Evolutionary conservation across 1,284 basidiomycete species (phyloP).

Genomic region (Apiotrichum gamsii): DNA sequence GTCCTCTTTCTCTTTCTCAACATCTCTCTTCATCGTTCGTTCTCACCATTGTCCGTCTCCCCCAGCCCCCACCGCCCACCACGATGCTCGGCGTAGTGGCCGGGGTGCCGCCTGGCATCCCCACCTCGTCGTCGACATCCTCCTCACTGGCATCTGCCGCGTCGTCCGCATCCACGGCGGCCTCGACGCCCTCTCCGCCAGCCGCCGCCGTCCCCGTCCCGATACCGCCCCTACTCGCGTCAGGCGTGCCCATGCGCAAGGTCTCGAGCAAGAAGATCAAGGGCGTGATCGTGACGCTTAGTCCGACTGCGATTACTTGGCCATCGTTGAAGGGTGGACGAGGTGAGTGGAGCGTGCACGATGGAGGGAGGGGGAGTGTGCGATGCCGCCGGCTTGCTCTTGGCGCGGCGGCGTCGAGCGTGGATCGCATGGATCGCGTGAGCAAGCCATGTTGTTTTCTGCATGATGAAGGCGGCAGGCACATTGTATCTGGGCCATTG

Average conservation of each 20-base stretch:
- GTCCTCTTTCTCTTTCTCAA: too few species aligned
- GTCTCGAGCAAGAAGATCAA: slow-evolving; percentile 79
- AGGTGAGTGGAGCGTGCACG: too few species aligned
- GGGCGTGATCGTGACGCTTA: slow-evolving; percentile 64
- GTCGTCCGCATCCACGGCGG: neutral
- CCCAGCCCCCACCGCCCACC: neutral
- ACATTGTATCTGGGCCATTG: too few species aligned
- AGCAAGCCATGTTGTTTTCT: too few species aligned
- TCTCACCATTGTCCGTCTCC: neutral
- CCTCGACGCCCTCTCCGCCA: neutral
- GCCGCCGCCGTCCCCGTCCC: neutral
- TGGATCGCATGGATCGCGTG: too few species aligned
- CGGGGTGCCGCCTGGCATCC: neutral
- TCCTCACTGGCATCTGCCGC: neutral
- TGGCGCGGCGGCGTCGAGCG: too few species aligned
- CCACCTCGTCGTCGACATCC: neutral
- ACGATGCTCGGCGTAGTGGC: neutral
- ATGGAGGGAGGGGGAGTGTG: neutral
- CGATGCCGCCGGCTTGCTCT: neutral
- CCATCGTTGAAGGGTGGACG: slow-evolving; percentile 69
- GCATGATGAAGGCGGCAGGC: too few species aligned
- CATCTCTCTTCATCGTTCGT: too few species aligned
- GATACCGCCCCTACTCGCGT: slow-evolving; percentile 18
- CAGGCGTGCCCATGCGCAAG: slow-evolving; percentile 74
- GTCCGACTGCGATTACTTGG: slow-evolving; percentile 73